phyloP scores from a whole-genome alignment of 164 flowering plant genomes.

The Litsea cubeba region DNA sequence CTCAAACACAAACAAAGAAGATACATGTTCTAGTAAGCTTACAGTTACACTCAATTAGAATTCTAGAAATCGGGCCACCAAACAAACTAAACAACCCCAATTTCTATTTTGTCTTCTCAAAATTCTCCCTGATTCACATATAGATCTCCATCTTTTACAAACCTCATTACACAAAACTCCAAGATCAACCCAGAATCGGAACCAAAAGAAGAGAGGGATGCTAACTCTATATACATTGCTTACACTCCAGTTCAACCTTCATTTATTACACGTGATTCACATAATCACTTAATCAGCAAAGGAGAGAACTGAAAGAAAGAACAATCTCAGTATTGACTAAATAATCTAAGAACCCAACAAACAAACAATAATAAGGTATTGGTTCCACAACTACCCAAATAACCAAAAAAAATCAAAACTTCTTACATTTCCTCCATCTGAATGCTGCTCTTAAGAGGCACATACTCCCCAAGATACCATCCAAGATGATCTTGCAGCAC shows the following conservation, averaged over 20 bases:
- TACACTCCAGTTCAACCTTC: neutral
- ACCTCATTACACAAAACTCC: no score
- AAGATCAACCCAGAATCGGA: no score
- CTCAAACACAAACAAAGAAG: no score
- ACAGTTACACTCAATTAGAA: no score
- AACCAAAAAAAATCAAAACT: neutral
- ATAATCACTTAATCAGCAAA: neutral
- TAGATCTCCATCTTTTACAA: no score
- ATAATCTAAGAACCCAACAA: neutral
- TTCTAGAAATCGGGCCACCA: no score
- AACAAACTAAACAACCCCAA: no score
- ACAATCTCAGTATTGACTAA: neutral
- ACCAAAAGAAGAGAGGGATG: neutral
- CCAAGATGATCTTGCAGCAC: constrained; percentile 92
- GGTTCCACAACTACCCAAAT: neutral
- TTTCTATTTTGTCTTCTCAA: no score
- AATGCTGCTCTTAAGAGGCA: constrained; percentile 91
- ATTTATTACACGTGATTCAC: neutral
- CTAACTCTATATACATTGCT: neutral
- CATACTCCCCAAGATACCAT: constrained; percentile 94
- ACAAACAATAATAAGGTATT: neutral
- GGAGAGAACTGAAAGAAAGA: neutral
- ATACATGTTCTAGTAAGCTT: no score
- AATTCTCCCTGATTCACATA: no score
- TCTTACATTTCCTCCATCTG: constrained; percentile 61